Evolutionary conservation across 2,329 filamentous ascomycete genomes (phyloP).

Genomic region (Neofusicoccum umdonicola): DNA sequence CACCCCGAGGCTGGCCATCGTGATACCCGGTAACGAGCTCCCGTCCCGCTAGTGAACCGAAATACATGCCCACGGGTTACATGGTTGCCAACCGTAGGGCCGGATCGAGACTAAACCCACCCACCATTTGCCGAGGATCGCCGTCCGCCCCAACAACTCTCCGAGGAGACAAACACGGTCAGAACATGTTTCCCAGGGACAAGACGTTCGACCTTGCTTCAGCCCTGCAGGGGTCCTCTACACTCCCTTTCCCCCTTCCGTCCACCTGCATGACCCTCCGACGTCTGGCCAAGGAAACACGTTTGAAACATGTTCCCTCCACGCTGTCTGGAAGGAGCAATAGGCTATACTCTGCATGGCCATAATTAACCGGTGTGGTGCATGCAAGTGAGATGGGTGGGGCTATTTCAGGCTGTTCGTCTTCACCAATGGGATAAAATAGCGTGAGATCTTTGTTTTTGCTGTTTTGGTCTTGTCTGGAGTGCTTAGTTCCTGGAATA

Average conservation of each 20-base stretch:
- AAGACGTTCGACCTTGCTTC: no score
- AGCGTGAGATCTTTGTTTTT: neutral
- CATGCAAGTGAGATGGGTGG: neutral
- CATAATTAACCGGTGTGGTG: constrained; percentile 1
- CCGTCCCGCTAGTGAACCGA: no score
- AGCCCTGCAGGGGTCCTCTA: no score
- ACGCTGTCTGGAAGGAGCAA: neutral
- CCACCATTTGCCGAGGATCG: no score
- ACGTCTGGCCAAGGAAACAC: constrained; percentile 12
- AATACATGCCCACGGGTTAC: no score
- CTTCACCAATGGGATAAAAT: neutral
- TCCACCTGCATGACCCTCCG: neutral
- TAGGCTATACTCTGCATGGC: neutral
- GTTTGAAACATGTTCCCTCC: constrained; percentile 11
- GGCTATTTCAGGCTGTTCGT: neutral
- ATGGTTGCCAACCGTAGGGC: no score
- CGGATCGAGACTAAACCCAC: no score
- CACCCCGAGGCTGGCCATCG: no score
- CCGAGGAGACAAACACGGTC: no score
- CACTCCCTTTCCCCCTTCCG: neutral
- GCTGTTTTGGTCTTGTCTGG: neutral
- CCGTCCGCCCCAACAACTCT: no score
- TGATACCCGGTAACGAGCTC: no score
- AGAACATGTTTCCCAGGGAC: no score
- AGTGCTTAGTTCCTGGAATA: neutral